phyloP scores from a whole-genome alignment of 176 grass and related monocot species.

The Coix lacrymajobi region DNA sequence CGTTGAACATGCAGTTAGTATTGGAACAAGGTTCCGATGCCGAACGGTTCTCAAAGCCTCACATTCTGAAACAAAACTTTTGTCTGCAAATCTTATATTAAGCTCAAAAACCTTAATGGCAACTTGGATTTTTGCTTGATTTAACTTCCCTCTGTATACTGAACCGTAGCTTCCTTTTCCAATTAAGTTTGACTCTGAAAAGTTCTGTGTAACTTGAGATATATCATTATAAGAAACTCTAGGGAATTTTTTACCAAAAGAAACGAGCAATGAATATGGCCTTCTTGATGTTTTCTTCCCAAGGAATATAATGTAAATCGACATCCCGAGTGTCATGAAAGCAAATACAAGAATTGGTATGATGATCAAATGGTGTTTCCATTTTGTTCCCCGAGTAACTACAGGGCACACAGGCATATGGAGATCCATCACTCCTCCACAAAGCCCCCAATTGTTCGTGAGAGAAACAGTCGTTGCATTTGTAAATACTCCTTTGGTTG shows the following conservation, averaged over 20 bases:
- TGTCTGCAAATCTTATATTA: not conserved
- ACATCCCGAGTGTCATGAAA: not conserved
- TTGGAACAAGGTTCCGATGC: constrained; percentile 42
- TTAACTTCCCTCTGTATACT: too few relatives aligned
- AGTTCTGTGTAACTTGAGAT: constrained; percentile 24
- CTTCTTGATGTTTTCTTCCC: not conserved
- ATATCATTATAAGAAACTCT: constrained; percentile 41
- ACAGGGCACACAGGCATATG: not conserved
- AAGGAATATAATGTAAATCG: not conserved
- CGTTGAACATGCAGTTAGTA: constrained; percentile 35
- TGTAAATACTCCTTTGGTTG: not conserved
- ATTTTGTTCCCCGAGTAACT: not conserved
- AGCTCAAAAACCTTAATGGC: constrained; percentile 47
- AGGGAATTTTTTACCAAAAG: not conserved
- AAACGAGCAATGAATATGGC: not conserved
- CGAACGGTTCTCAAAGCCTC: constrained; percentile 33
- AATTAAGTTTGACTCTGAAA: constrained; percentile 26
- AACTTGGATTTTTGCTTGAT: not conserved
- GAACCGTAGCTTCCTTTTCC: constrained; percentile 45
- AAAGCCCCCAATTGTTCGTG: not conserved
- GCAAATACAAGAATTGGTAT: not conserved
- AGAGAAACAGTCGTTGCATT: not conserved
- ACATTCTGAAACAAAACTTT: constrained; percentile 45
- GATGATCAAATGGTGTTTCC: not conserved
- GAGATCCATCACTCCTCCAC: not conserved